Evolutionary conservation across 1,284 basidiomycete genomes (phyloP), one percentile per base, ranked within the genome.

Genomic region (Irpex rosettiformis): DNA sequence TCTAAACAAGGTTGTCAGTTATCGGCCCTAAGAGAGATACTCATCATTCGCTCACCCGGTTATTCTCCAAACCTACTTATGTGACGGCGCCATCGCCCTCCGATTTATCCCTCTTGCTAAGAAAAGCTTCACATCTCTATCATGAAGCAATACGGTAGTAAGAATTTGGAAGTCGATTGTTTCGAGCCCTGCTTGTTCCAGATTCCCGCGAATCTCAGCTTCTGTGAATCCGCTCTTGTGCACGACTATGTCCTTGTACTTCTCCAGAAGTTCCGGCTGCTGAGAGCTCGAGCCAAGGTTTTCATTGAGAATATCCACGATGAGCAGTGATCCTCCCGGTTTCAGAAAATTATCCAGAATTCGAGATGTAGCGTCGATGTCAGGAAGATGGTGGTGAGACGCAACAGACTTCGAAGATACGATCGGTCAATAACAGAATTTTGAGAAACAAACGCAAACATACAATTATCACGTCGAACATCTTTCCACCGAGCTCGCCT

Each of bases 301-400:
- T 22, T 7, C 33, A 16, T 21, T 16, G 10, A 56, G 6, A 29
- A 77, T 63, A 62, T 87, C 86, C 7, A 75, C 70, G 3, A 89
- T 79, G 47, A 88, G 69, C 1, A 89, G 72, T 5, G 66, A 69
- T 1, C 85, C 87, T 6, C 79, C 76, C 0, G 84, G 82, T 60
- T 83, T 84, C 53, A 89, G 70, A 64, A 81, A 80, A 13, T 69
- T 71, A 2, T 72, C 72, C n/a, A 89, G 77, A 0, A 67, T 71
- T n/a, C 68, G 68, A 1, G 85, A 86, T 30, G 75, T 76, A 5
- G 70, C 70, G 4, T 72, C 67, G 60, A 84, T 75, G 43, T 77
- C 76, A 1, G 70, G 59, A 61, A 89, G 75, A 64, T 89, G 88
- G 64, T 89, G 86, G 62, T 86, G 89, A 0, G 86, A 76, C 59